Conservation (phyloP, 208 protist species). For the Leishmania martiniquensis region DNA sequence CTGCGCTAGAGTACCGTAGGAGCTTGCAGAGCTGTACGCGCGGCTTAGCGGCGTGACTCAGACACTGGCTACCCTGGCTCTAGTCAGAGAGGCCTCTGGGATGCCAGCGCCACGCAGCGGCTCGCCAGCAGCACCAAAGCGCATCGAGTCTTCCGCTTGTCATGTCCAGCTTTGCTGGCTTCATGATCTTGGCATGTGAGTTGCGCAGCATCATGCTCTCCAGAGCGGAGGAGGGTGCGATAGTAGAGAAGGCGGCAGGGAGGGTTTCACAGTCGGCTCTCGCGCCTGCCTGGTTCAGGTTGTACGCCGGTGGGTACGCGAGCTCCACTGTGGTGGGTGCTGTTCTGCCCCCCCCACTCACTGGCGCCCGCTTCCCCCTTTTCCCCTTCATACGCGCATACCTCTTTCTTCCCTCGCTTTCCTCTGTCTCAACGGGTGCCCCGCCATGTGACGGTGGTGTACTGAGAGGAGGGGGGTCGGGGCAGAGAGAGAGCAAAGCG, state of each 20-base stretch:
- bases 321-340: not conserved
- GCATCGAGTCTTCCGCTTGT: constrained; percentile 8
- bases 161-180: constrained; percentile 14
- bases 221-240: not conserved
- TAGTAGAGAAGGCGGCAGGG: not conserved
- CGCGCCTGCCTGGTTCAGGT: not conserved
- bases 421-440: too few relatives aligned
- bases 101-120: too few relatives aligned
- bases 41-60: constrained; percentile 5
- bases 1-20: constrained; percentile 13
- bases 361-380: too few relatives aligned
- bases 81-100: not conserved
- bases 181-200: constrained; percentile 13
- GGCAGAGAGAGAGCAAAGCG: too few relatives aligned
- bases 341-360: not conserved
- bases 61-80: not conserved
- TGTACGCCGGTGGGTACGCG: not conserved
- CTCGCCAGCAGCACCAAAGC: not conserved
- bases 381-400: too few relatives aligned
- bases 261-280: not conserved
- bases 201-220: constrained; percentile 2
- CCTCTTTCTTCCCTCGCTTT: too few relatives aligned
- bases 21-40: constrained; percentile 13
- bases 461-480: too few relatives aligned
- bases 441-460: too few relatives aligned